These are phyloP conservation scores for Mycosphaerelloides madeirae DNA, from an alignment of 2,329 filamentous ascomycete species.

Conservation along the genomic window DNA sequence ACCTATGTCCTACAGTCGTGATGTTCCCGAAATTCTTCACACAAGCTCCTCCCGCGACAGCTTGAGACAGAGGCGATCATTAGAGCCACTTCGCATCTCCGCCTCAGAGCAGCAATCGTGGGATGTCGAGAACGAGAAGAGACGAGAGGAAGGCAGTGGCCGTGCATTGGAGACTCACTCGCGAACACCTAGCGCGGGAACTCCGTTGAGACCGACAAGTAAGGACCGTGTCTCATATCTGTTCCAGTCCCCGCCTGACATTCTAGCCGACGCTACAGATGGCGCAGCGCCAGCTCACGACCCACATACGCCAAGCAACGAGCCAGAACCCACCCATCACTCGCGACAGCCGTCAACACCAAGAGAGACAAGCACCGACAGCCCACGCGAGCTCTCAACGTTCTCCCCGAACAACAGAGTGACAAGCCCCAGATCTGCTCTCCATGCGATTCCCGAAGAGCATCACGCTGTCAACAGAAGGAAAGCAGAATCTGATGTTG, in stretches of 20 bases:
- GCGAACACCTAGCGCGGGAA: slow-evolving; percentile 24
- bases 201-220: slow-evolving; percentile 39
- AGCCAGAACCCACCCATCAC: slow-evolving; percentile 8
- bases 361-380: neutral
- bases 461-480: slow-evolving; percentile 35
- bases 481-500: slow-evolving; percentile 40
- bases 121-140: slow-evolving; percentile 19
- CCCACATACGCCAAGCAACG: neutral
- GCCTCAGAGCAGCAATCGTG: slow-evolving; percentile 15
- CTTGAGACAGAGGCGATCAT: slow-evolving; percentile 26
- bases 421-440: slow-evolving; percentile 28
- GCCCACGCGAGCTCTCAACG: neutral
- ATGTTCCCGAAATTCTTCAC: slow-evolving; percentile 17
- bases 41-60: slow-evolving; percentile 25
- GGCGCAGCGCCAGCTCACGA: neutral
- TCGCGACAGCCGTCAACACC: slow-evolving; percentile 9
- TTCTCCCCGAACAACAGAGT: slow-evolving; percentile 8
- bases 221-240: slow-evolving; percentile 46
- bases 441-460: slow-evolving; percentile 44
- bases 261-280: slow-evolving; percentile 5
- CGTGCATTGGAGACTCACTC: slow-evolving; percentile 9
- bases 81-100: slow-evolving; percentile 27
- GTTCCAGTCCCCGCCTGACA: slow-evolving; percentile 40
- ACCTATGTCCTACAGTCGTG: slow-evolving; percentile 9
- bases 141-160: slow-evolving; percentile 9